Base-by-base conservation (phyloP, 202 grass and related monocot genomes). In the Setaria viridis region DNA sequence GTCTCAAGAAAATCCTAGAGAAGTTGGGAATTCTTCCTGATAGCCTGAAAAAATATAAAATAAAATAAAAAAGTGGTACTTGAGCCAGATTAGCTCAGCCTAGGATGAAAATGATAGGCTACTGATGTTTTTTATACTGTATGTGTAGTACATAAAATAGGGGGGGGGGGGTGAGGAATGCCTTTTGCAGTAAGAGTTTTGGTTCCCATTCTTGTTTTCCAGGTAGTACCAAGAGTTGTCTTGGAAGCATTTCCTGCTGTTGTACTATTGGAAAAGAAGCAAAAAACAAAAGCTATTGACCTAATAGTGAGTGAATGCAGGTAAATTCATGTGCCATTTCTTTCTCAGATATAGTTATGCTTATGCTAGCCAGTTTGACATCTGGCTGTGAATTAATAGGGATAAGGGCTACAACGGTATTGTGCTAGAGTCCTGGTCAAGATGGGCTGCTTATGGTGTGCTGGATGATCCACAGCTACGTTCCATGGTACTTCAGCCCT, bases 351-450 rank as follows among this genome's bases (percentile, higher is more conserved):
- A 65, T 29, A 59, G 65, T 34, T 77, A 53, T 54, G 74, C 53
- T 88, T 86, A 49, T 66, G 41, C 34, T 66, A 85, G 29, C 77
- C 68, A 88, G 48, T 84, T 97, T 93, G 72, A 74, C 71, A 79
- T 86, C 56, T 82, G 55, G 34, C 66, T 79, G 78, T 84, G 79
- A 85, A 84, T 88, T 51, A 87, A 95, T 87, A 99, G 96, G 93
- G 88, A 94, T 56, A 95, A 92, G 85, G 96, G 88, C 69, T 99
- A 92, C 91, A 88, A 99, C 53, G 93, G 96, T 78, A 81, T 99
- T 88, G 93, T 99, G 49, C 88, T 99, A 8, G 96, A 99, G 80
- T 99, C 96, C 30, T 95, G 96, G 96, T 94, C 93, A 86, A 99
- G 86, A 88, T 99, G 96, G 96, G 90, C 96, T 80, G 79, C 78